Base-by-base conservation (phyloP, 345 rosid genomes). In the Balakata baccata region DNA sequence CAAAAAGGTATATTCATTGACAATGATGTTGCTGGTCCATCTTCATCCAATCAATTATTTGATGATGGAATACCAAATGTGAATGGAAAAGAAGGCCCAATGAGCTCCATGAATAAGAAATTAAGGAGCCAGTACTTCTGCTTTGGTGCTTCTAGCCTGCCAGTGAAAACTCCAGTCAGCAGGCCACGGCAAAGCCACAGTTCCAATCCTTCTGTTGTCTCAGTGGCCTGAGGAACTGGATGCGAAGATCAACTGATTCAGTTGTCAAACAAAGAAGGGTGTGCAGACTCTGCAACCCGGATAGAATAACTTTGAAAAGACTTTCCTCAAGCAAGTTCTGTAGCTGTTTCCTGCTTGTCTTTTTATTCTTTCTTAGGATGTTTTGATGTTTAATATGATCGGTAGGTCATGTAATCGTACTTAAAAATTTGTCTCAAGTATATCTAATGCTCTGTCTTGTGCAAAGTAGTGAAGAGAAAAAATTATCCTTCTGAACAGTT, bases 91-190 rank as follows among this genome's bases (percentile, higher is more conserved):
- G 88, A 85, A 70, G 79, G 83, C 11, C 72, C 87, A 0, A 34
- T 8, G 39, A 59, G 64, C 66, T 25, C 51, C 20, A 47, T 20
- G 59, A 70, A 76, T 62, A 90, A 78, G 81, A 87, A 74, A 69
- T 58, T 77, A 52, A 87, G 84, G 79, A 86, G 87, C 59, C 90
- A 81, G 56, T 90, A 86, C 83, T 92, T 89, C 75, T 94, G 98
- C 72, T 90, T 90, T 14, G 94, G 93, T 38, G 76, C 78, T 29
- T 82, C 94, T 39, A 77, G 82, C 41, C 74, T 87, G 72, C 74
- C 90, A 2, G 86, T 85, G 18, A 87, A 80, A 75, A 85, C 74
- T 9, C 85, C 88, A 5, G 81, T 68, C 20, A 77, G 77, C 81
- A 75, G 81, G 86, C 83, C 68, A 37, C 75, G 83, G 59, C 83